A percentile compares a stretch with the other conserved stretches of the same genome.
Evolutionary conservation across 192 early-diverging fungal genomes (phyloP).

Genomic region (Coemansia pectinata): DNA sequence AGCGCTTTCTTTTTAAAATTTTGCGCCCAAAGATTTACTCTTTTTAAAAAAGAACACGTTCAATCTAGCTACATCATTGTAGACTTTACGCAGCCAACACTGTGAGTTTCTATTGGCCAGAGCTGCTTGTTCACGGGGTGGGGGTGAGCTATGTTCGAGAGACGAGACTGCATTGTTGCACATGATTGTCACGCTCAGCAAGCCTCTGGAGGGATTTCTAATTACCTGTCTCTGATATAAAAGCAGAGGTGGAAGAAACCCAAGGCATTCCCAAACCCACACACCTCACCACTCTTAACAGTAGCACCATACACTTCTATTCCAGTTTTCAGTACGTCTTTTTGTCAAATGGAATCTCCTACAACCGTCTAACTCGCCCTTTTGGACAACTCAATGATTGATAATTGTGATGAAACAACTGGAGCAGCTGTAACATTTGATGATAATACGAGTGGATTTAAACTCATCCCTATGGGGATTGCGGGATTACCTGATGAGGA

Average conservation of each 20-base stretch:
- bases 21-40: no score
- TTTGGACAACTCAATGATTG: neutral
- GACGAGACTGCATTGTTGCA: neutral
- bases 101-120: no score
- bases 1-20: no score
- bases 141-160: no score
- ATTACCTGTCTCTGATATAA: neutral
- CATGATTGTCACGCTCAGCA: neutral
- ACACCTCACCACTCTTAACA: no score
- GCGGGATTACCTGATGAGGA: neutral
- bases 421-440: neutral
- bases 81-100: no score
- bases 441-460: neutral
- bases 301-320: no score
- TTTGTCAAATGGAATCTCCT: neutral
- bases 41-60: no score
- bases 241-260: no score
- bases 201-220: neutral
- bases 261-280: no score
- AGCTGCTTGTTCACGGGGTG: no score
- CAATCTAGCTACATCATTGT: no score
- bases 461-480: neutral
- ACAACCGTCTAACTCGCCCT: neutral
- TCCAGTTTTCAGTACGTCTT: neutral
- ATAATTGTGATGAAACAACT: neutral